A percentile compares a stretch with the other conserved stretches of the same genome.
These are phyloP conservation scores for Wickerhamomyces chaumierensis DNA, from an alignment of 805 yeast species.

Conservation along the genomic window DNA sequence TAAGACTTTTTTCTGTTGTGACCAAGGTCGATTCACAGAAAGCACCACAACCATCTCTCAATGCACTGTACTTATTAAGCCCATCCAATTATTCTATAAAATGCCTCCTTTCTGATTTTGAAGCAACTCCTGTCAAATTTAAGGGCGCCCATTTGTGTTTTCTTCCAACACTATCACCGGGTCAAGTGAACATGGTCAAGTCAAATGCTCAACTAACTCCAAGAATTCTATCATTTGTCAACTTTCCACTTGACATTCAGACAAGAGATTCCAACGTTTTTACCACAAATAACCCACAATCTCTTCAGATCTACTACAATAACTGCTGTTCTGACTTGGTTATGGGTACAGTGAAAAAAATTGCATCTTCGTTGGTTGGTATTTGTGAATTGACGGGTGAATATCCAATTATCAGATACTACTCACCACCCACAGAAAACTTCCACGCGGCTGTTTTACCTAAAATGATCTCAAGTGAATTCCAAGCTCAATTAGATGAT, in stretches of 20 bases:
- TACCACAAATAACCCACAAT: constrained; percentile 48
- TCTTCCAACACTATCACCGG: constrained; percentile 41
- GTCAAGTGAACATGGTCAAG: constrained; percentile 19
- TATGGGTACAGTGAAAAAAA: constrained; percentile 40
- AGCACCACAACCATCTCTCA: constrained; percentile 50
- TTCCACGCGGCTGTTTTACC: constrained; percentile 52
- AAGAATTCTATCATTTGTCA: constrained; percentile 22
- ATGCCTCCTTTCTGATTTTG: constrained; percentile 70
- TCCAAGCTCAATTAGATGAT: constrained; percentile 62
- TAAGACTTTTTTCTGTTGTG: constrained; percentile 49
- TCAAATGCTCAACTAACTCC: constrained; percentile 20
- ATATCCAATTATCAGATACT: constrained; percentile 76
- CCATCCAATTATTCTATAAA: constrained; percentile 58
- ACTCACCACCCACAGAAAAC: constrained; percentile 38
- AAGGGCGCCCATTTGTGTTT: constrained; percentile 64
- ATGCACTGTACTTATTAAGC: constrained; percentile 71
- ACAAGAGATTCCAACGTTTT: constrained; percentile 68
- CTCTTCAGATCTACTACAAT: constrained; percentile 68
- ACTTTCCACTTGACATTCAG: constrained; percentile 35
- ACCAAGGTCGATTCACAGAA: constrained; percentile 54
- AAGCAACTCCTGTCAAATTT: constrained; percentile 58
- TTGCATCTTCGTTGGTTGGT: constrained; percentile 58
- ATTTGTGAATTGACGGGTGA: constrained; percentile 76
- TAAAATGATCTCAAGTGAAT: constrained; percentile 56
- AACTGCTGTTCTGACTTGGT: constrained; percentile 51